Evolutionary conservation across 2,329 filamentous ascomycete species (phyloP), one percentile per base, ranked within the genome.

Genomic region (Penicillium fuscoglaucum): DNA sequence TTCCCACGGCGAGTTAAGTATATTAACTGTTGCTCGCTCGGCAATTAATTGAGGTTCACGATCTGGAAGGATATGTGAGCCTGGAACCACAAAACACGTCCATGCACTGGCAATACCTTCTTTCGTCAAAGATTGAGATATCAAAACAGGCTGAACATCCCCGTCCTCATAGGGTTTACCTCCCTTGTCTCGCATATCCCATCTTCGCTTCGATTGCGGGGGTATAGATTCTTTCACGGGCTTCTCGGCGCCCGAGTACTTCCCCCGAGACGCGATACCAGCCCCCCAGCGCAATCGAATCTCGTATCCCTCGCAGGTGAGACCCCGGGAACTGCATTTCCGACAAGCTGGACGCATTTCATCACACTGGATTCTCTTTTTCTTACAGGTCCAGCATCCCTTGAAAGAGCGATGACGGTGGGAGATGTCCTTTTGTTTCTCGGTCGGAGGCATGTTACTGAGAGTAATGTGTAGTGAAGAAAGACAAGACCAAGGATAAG

Each of bases 301-400:
- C 29, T 66, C 64, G 37, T 67, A 67, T 7, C 65, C 65, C 40
- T 64, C 65, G 28, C 65, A 67, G 10, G 41, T 28, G 17, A 66
- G 40, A 10, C 64, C 64, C 7, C 58, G 49, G 4, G 52, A 47
- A 10, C 29, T 60, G 46, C 65, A 67, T 33, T 43, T 66, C 19
- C 41, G 51, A 47, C 65, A 67, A 12, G 56, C 54, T 2, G 65
- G 65, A 17, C 61, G 63, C 6, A 51, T 29, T 48, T 67, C 65
- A 26, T 67, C 65, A 43, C 65, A 67, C 33, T 66, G 65, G n/a
- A 67, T 51, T 3, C 65, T 60, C 41, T 61, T 67, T 28, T 59
- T 61, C 41, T 67, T 67, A 49, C 65, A 67, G 3, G 64, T 67
- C 65, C 65, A 67, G 35, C 65, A 67, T 43, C 65, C 65, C 45